Base-by-base conservation (phyloP, 83 land plant species). In the Picea mariana region DNA sequence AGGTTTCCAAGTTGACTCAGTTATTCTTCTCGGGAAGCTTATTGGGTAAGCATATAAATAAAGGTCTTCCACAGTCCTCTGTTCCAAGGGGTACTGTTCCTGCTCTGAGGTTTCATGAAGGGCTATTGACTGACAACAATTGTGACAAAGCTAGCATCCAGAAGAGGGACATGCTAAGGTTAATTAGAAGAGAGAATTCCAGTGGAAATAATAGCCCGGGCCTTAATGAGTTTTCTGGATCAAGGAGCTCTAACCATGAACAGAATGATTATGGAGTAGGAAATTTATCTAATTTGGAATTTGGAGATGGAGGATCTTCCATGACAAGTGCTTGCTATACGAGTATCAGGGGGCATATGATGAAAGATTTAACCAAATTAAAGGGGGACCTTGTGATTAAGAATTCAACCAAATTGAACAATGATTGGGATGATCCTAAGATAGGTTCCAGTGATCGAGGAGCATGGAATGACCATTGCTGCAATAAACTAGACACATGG, bases 181-280 rank as follows among this genome's bases (percentile, higher is more conserved):
- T n/a, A n/a, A n/a, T n/a, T 72, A 40, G 76, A 42, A 72, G 76
- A 42, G 47, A 40, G 3, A 72, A 27, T 17, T 72, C 38, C 38
- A 18, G 76, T 72, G 76, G 76, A 72, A 42, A 40, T 69, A 69
- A 69, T 72, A 72, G 55, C 55, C 76, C 9, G 13, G 44, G 76
- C 40, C 59, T 55, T 55, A 13, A 55, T 55, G 44, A 72, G 76
- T n/a, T 72, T 27, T 17, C 55, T 72, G 23, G 23, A 27, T 20
- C 76, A 72, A n/a, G 52, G 44, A 40, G 4, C n/a, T 72, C 24
- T 42, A 42, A 72, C 11, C 12, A 16, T 42, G 23, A n/a, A n/a
- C 76, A 72, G 24, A 72, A 42, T 18, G 52, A 72, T 72, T 72
- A 42, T 72, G 47, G 76, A 72, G 42, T 72, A 18, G 38, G 23